phyloP scores from a whole-genome alignment of 2,329 filamentous ascomycete genomes.

The Aureobasidium uvarum region DNA sequence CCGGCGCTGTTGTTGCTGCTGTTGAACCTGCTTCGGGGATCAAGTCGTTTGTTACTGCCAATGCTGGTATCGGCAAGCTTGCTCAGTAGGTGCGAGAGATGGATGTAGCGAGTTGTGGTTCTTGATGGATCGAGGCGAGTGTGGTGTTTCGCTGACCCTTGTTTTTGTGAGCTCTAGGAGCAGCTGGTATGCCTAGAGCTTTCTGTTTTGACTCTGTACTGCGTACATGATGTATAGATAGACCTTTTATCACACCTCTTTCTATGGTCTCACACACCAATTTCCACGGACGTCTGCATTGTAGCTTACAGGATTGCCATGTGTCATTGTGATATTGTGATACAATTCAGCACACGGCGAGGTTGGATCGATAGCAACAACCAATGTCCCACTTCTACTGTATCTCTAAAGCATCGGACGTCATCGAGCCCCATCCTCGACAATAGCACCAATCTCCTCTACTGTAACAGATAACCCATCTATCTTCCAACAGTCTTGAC shows the following conservation, averaged over 20 bases:
- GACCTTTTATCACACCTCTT: too few relatives aligned
- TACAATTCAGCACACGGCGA: too few relatives aligned
- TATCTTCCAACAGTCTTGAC: not conserved
- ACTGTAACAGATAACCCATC: not conserved
- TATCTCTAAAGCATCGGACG: too few relatives aligned
- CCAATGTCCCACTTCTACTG: too few relatives aligned
- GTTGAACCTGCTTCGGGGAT: constrained; percentile 40
- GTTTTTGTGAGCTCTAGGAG: not conserved
- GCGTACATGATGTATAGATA: not conserved
- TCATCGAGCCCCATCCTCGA: too few relatives aligned
- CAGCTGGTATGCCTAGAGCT: not conserved
- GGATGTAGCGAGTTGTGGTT: not conserved
- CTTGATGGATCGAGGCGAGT: not conserved
- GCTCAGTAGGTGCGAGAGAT: not conserved
- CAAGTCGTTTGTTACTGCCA: constrained; percentile 32
- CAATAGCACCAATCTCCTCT: not conserved
- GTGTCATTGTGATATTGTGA: too few relatives aligned
- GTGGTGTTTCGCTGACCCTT: not conserved
- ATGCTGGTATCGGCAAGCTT: constrained; percentile 49
- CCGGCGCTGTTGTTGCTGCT: constrained; percentile 53
- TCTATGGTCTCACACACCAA: too few relatives aligned
- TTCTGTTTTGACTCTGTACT: not conserved
- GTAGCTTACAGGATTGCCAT: too few relatives aligned
- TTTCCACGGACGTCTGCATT: too few relatives aligned
- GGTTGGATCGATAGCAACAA: too few relatives aligned